A percentile compares a stretch with the other conserved stretches of the same genome.
Evolutionary conservation across 257 asterid genomes (phyloP).

Genomic region (Gentiana straminea): DNA sequence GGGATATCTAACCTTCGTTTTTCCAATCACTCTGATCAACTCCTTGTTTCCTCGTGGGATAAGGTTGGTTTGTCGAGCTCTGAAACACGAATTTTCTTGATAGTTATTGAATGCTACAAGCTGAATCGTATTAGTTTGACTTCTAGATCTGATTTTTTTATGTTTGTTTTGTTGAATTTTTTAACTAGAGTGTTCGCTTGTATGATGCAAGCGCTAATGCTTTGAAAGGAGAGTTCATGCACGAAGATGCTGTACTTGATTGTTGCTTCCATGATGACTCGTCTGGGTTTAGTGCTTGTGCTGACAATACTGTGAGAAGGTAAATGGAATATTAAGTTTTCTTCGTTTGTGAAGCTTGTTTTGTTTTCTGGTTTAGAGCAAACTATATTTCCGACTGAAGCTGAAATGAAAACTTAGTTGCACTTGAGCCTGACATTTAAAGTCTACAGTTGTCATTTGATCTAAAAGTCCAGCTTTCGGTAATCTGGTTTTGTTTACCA

Average conservation of each 20-base stretch:
- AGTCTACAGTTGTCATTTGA: too few species aligned
- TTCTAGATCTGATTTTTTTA: not conserved
- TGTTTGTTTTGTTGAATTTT: not conserved
- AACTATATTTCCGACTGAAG: too few species aligned
- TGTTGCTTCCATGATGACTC: conserved; percentile 92
- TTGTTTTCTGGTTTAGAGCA: not conserved
- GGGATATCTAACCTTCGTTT: conserved; percentile 76
- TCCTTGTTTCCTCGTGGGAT: conserved; percentile 88
- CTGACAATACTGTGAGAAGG: conserved; percentile 81
- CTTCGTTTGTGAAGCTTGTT: not conserved
- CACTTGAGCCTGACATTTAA: too few species aligned
- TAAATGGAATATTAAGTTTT: conserved; percentile 6
- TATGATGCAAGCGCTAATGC: conserved; percentile 88
- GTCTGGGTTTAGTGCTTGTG: conserved; percentile 81
- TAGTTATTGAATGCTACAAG: not conserved
- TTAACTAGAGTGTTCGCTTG: conserved; percentile 53
- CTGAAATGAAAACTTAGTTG: too few species aligned
- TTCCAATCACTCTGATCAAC: conserved; percentile 77
- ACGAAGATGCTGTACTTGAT: conserved; percentile 76
- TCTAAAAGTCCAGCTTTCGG: not conserved
- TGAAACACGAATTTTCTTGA: not conserved
- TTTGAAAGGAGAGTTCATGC: conserved; percentile 72
- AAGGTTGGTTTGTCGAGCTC: conserved; percentile 28
- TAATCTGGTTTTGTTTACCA: too few species aligned
- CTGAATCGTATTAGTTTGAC: not conserved